Evolutionary conservation across 139 green algal genomes (phyloP).

Genomic region (Chlorella sorokiniana): DNA sequence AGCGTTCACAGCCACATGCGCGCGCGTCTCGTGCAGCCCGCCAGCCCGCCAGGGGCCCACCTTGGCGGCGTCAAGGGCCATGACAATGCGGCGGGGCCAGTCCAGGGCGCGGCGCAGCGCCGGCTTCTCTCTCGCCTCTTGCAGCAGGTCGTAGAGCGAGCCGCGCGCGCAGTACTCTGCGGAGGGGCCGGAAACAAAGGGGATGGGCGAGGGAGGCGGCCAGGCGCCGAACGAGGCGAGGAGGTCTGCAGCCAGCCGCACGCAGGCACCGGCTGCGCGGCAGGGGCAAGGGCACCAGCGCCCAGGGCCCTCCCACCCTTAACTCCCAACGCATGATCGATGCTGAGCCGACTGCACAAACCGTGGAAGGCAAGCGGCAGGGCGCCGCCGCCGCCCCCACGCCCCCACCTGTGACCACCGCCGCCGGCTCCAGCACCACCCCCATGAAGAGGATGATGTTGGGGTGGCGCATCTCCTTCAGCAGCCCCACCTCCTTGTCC

Average conservation of each 20-base stretch:
- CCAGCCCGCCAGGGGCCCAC: neutral
- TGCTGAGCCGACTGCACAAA: too few species aligned
- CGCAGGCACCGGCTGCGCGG: too few species aligned
- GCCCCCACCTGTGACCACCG: constrained; percentile 44
- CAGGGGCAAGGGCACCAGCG: too few species aligned
- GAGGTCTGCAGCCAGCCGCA: too few species aligned
- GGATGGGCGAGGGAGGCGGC: too few species aligned
- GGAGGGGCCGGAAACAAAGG: neutral
- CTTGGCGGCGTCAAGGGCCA: constrained; percentile 69
- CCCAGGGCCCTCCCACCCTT: too few species aligned
- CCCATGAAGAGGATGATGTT: constrained; percentile 77
- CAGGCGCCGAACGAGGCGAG: too few species aligned
- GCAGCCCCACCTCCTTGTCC: constrained; percentile 63
- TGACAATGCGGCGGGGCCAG: constrained; percentile 50
- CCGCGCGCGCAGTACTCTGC: constrained; percentile 54
- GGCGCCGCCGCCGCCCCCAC: neutral
- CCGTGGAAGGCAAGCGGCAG: too few species aligned
- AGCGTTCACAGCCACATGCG: too few species aligned
- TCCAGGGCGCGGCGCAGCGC: constrained; percentile 42
- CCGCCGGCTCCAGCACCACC: constrained; percentile 53
- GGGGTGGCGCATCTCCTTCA: constrained; percentile 60
- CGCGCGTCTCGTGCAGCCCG: too few species aligned
- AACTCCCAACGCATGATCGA: too few species aligned
- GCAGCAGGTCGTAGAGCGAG: constrained; percentile 65
- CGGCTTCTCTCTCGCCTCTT: constrained; percentile 25